Conservation (phyloP, 768 basidiomycete genomes). For the Rhodotorula paludigena region DNA sequence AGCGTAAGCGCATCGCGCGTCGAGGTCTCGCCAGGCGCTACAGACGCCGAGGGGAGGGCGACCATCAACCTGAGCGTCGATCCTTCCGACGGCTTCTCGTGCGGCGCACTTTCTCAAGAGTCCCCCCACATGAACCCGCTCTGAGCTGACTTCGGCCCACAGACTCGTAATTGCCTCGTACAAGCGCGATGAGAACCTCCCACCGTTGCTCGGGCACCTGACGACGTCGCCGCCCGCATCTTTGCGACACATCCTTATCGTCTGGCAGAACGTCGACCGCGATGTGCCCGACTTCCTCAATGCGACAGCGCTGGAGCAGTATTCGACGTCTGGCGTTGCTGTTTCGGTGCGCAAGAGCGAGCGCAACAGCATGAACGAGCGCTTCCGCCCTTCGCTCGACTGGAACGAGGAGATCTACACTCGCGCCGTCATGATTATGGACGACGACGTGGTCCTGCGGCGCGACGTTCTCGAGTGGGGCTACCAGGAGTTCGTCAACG, state of each 20-base stretch:
- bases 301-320: slow-evolving; percentile 11
- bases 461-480: slow-evolving; percentile 36
- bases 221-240: slow-evolving; percentile 32
- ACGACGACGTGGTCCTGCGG: slow-evolving; percentile 38
- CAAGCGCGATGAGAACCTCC: slow-evolving; percentile 32
- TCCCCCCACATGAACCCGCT: background rate
- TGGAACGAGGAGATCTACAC: slow-evolving; percentile 32
- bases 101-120: background rate
- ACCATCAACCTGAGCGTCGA: slow-evolving; percentile 3
- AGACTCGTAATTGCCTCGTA: slow-evolving; percentile 38
- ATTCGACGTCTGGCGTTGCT: slow-evolving; percentile 16
- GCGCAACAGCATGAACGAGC: slow-evolving; percentile 40
- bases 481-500: slow-evolving; percentile 26
- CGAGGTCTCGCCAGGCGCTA: background rate
- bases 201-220: slow-evolving; percentile 26
- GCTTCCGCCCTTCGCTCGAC: slow-evolving; percentile 26
- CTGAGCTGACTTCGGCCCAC: background rate
- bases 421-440: slow-evolving; percentile 35
- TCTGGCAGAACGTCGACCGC: slow-evolving; percentile 38
- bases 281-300: slow-evolving; percentile 29
- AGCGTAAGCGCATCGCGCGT: background rate
- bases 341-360: slow-evolving; percentile 29
- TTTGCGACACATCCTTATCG: slow-evolving; percentile 30
- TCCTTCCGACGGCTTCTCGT: slow-evolving; percentile 30
- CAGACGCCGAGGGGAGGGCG: background rate